Conservation (phyloP, 2,329 filamentous ascomycete genomes). For the Verticillium albo-atrum region DNA sequence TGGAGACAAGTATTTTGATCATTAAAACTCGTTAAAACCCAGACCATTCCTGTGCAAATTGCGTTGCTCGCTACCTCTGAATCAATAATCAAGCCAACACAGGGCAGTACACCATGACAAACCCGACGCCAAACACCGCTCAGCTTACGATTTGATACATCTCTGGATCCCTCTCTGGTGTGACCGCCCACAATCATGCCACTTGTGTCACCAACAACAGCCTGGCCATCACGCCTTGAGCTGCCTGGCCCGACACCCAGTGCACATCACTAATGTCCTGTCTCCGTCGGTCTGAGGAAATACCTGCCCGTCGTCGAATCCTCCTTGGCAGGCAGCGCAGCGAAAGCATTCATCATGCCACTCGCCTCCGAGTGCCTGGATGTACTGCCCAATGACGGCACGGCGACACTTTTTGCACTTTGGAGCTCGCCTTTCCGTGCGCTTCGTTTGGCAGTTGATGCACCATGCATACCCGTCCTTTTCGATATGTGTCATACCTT, state of each 20-base stretch:
- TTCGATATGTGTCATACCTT: constrained; percentile 70
- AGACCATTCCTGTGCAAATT: not conserved
- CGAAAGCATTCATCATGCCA: constrained; percentile 94
- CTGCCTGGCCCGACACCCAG: constrained; percentile 54
- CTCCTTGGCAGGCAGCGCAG: constrained; percentile 59
- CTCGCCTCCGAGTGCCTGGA: constrained; percentile 82
- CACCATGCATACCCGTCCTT: constrained; percentile 99
- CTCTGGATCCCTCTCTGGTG: not conserved
- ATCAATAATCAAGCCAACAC: not conserved
- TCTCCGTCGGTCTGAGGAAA: constrained; percentile 46
- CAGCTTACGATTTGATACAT: too few relatives aligned
- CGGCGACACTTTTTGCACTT: constrained; percentile 83
- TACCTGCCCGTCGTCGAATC: constrained; percentile 62
- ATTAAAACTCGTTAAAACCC: not conserved
- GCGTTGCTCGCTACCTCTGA: not conserved
- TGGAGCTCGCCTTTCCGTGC: constrained; percentile 80
- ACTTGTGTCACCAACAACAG: too few relatives aligned
- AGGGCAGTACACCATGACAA: not conserved
- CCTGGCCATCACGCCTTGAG: constrained; percentile 44
- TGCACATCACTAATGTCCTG: constrained; percentile 48
- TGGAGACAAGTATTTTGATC: not conserved
- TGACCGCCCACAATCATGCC: not conserved
- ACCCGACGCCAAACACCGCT: too few relatives aligned
- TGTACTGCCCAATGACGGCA: constrained; percentile 84
- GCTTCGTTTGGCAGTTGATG: constrained; percentile 83